Percentiles rank a stretch among this genome's conserved stretches.
Evolutionary conservation across 768 basidiomycete genomes (phyloP).

Genomic region (Hebeloma cylindrosporum): DNA sequence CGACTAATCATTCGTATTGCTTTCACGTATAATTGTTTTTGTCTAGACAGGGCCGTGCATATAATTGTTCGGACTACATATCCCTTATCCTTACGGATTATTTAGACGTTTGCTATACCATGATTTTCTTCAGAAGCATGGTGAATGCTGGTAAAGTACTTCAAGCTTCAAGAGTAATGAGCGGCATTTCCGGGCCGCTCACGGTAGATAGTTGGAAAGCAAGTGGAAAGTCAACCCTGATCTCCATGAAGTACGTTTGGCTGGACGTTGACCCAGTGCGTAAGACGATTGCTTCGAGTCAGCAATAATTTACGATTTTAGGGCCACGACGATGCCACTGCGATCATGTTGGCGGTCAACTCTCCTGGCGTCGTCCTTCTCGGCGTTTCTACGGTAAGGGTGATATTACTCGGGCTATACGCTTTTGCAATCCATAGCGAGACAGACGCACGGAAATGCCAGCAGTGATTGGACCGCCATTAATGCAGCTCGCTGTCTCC

Average conservation of each 20-base stretch:
- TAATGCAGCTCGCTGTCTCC: constrained; percentile 77
- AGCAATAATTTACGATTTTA: constrained; percentile 25
- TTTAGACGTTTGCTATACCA: no score
- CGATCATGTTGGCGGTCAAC: constrained; percentile 75
- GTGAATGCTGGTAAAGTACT: no score
- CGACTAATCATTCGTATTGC: neutral
- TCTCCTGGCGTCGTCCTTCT: constrained; percentile 64
- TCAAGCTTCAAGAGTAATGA: no score
- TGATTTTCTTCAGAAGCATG: no score
- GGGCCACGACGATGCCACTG: constrained; percentile 91
- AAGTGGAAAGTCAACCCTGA: no score
- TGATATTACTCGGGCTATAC: neutral
- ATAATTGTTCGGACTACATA: no score
- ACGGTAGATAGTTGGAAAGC: no score
- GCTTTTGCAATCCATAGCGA: neutral
- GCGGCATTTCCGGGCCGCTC: no score
- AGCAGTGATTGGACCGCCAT: constrained; percentile 55
- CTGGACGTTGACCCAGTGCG: constrained; percentile 67
- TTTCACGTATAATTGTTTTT: constrained; percentile 1
- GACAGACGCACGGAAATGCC: constrained; percentile 82
- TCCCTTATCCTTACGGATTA: no score
- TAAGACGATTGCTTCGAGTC: neutral
- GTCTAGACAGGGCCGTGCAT: no score
- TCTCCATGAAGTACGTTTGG: constrained; percentile 55
- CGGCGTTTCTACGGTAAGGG: constrained; percentile 78